Conservation (phyloP, 805 yeast species). For the Hanseniaspora lindneri region DNA sequence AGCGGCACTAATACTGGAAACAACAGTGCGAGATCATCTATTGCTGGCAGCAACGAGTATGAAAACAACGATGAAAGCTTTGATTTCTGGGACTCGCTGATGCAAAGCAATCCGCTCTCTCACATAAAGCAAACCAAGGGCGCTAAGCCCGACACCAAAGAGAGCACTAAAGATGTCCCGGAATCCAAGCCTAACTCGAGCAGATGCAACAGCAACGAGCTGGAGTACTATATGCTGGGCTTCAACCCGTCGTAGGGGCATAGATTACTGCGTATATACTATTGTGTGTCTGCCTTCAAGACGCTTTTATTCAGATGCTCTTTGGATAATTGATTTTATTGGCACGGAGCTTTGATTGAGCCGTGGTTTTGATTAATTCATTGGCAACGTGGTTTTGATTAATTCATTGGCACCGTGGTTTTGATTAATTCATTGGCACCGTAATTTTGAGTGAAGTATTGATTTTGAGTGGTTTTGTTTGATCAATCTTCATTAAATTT, state of each 20-base stretch:
- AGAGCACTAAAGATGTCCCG: neutral
- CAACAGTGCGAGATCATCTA: slow-evolving; percentile 3
- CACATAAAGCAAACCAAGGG: neutral
- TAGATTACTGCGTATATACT: too few species aligned
- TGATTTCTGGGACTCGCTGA: slow-evolving; percentile 9
- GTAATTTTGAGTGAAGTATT: too few species aligned
- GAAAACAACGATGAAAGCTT: neutral
- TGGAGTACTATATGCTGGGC: slow-evolving; percentile 8
- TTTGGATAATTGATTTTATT: too few species aligned
- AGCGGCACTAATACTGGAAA: neutral
- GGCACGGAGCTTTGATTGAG: too few species aligned
- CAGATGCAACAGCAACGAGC: slow-evolving; percentile 1
- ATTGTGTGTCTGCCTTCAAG: too few species aligned
- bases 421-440: too few species aligned
- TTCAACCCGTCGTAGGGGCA: slow-evolving; percentile 11
- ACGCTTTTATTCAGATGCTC: too few species aligned
- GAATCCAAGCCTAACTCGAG: neutral
- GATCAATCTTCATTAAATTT: too few species aligned
- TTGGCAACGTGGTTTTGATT: too few species aligned
- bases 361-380: too few species aligned
- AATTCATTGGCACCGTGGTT: too few species aligned
- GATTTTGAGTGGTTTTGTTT: too few species aligned
- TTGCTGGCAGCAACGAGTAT: neutral
- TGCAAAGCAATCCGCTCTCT: slow-evolving; percentile 1
- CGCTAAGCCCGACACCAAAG: neutral